Conservation (phyloP, 805 yeast species). For the Novakomyces olei region DNA sequence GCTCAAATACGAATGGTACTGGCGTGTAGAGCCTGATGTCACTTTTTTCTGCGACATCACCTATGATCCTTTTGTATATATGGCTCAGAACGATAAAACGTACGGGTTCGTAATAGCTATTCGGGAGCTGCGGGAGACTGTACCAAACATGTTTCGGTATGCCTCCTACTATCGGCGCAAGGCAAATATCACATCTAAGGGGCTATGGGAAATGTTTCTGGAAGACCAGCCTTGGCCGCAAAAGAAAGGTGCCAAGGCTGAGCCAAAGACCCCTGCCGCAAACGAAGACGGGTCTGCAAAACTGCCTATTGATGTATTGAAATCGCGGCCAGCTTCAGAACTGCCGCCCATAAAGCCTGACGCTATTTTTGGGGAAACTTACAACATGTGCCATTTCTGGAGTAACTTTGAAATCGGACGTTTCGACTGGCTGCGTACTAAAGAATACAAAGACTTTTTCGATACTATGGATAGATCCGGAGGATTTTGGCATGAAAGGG, state of each 20-base stretch:
- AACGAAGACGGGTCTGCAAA: no score
- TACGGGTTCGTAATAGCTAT: constrained; percentile 74
- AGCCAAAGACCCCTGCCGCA: no score
- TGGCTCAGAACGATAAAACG: constrained; percentile 44
- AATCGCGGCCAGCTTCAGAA: no score
- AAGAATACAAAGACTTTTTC: constrained; percentile 44
- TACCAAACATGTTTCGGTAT: constrained; percentile 57
- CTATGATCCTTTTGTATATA: constrained; percentile 72
- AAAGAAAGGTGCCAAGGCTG: no score
- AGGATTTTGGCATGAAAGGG: constrained; percentile 69
- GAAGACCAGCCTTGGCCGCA: no score
- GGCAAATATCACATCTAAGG: constrained; percentile 27
- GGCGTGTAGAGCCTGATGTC: constrained; percentile 91
- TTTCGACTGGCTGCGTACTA: constrained; percentile 47
- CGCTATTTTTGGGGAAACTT: constrained; percentile 41
- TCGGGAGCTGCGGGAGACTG: constrained; percentile 57
- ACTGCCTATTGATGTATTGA: no score
- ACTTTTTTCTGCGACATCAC: constrained; percentile 76
- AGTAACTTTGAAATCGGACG: constrained; percentile 75
- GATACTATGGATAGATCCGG: constrained; percentile 44
- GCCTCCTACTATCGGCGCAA: constrained; percentile 41
- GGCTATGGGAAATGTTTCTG: constrained; percentile 48
- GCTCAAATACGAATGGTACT: constrained; percentile 60
- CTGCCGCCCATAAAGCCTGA: constrained; percentile 34
- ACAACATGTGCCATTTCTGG: constrained; percentile 79